These are phyloP conservation scores for Cucurbita argyrosperma DNA, from an alignment of 306 rosid species.

Conservation along the genomic window DNA sequence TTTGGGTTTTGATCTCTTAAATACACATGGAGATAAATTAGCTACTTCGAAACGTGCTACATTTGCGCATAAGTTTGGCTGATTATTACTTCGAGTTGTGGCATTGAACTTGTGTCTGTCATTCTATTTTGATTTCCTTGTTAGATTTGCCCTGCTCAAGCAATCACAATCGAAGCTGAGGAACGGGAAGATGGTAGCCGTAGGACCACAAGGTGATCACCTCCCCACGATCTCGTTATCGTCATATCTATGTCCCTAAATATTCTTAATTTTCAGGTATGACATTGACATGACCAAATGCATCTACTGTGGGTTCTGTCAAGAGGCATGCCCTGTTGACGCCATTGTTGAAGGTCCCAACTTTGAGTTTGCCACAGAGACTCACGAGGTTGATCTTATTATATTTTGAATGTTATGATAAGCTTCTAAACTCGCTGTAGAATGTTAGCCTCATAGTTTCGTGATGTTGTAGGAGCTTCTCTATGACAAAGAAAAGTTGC, in stretches of 20 bases:
- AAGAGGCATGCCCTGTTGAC: slow-evolving; percentile 99
- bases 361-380: slow-evolving; percentile 88
- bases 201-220: slow-evolving; percentile 80
- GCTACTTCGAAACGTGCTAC: background rate
- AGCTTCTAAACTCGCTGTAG: background rate
- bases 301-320: slow-evolving; percentile 98
- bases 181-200: slow-evolving; percentile 99
- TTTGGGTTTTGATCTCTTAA: background rate
- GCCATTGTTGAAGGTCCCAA: slow-evolving; percentile 99
- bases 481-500: slow-evolving; percentile 96
- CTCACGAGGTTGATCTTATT: slow-evolving; percentile 64
- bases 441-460: background rate
- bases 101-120: background rate
- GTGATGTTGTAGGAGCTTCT: slow-evolving; percentile 66
- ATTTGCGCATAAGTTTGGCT: background rate
- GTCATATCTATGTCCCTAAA: background rate
- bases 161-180: slow-evolving; percentile 98
- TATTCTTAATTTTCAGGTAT: slow-evolving; percentile 44
- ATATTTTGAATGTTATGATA: background rate
- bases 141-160: slow-evolving; percentile 97
- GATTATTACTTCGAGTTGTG: background rate
- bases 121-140: background rate
- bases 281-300: slow-evolving; percentile 99
- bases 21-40: background rate
- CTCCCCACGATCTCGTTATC: background rate